Evolutionary conservation across 805 yeast species (phyloP), one percentile per base, ranked within the genome.

Genomic region (Spathaspora sp.): DNA sequence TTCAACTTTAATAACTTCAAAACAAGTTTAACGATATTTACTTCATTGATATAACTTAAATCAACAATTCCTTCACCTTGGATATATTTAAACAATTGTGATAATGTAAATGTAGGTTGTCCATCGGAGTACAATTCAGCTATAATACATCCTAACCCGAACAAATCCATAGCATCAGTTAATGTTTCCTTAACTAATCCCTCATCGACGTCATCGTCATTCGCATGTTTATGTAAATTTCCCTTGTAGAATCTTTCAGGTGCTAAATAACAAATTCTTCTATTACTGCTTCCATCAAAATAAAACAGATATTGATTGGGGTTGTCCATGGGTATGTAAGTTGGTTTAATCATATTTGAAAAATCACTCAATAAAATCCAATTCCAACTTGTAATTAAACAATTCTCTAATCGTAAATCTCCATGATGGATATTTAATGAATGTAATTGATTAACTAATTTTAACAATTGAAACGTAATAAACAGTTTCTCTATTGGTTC

Each of bases 41-140:
- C 29, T 31, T 76, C 73, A 53, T 78, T 76, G 1, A 89, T 73
- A 20, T 72, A 59, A 6, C 78, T 75, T 46, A 89, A 65, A 51
- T 83, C 83, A 0, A 96, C 96, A 18, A 65, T 64, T 60, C 78
- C 84, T 53, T 87, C 91, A 2, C 83, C 79, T 52, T 80, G 80
- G 60, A 85, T 85, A 67, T 87, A 94, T 66, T 85, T 88, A 74
- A 89, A 93, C 54, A 92, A 72, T 61, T 92, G 96, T 0, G 98
- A 84, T 11, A 94, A 76, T 0, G 96, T 85, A 66, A 94, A 93
- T 0, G 89, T 77, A 0, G 97, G 88, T 16, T 87, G 78, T 0
- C 97, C 97, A 57, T 94, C 98, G 17, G 83, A 70, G 57, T 86
- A 89, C 6, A 94, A 68, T 65, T 94, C 99, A 0, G 96, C 96